Base-by-base conservation (phyloP, 2,329 filamentous ascomycete genomes). In the Hymenoscyphus scutula region DNA sequence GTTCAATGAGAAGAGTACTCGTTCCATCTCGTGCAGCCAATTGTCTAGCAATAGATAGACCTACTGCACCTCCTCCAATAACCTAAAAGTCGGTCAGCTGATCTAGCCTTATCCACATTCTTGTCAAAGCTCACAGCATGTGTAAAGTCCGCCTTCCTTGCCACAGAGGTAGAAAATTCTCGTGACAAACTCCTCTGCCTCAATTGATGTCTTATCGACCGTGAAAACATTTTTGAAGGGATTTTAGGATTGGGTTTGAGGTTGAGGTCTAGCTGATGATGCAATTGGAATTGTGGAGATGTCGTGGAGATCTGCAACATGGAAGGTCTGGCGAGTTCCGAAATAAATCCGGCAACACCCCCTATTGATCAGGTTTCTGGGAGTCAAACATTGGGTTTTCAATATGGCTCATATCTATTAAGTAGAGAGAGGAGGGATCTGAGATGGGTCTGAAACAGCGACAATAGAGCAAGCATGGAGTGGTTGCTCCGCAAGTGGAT, bases 51-150 rank as follows among this genome's bases (percentile, higher is more conserved):
- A 90, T 82, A 2, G 89, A 85, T 1, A 91, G 78, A 0, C 89
- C 89, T 2, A 91, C 85, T 0, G 86, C 87, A 1, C 89, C 89
- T 32, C 81, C 89, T 13, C 89, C 89, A 63, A 91, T 73, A 1
- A 75, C 67, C 73, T 75, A 53, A 23, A 55, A 57, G 38, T 32
- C n/a, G 17, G n/a, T 27, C 41, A 25, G 7, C 29, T 53, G 54
- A 45, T 30, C 30, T 15, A 19, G 15, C n/a, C 34, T 17, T 13
- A 8, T 57, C 48, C 37, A 34, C 34, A 37, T 37, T 13, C 27
- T 53, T 15, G 3, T 41, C 15, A 11, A 10, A 48, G 62, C 65
- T 58, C 67, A 74, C 73, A 61, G 72, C 71, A 71, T 74, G 73
- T 48, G 73, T 74, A 41, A 74, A 74, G 64, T 74, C 73, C 54